Evolutionary conservation across 1,284 basidiomycete genomes (phyloP).

Genomic region (Ustilago xerochloae): DNA sequence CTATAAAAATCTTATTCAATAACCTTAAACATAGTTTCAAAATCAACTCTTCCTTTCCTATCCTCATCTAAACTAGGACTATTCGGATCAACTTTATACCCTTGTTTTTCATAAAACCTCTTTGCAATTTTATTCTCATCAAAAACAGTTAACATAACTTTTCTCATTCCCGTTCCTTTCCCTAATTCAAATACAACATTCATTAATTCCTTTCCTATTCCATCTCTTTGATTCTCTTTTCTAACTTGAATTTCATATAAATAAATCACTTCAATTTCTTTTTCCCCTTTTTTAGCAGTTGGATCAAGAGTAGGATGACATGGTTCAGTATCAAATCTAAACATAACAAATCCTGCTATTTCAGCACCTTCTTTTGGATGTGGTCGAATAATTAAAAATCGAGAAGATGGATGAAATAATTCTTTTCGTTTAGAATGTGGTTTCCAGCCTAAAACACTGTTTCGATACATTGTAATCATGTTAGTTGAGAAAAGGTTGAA

Average conservation of each 20-base stretch:
- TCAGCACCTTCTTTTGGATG: constrained; percentile 25
- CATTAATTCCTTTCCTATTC: constrained; percentile 36
- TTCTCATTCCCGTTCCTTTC: constrained; percentile 8
- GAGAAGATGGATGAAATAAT: constrained; percentile 33
- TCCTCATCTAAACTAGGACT: constrained; percentile 15
- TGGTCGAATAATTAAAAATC: constrained; percentile 34
- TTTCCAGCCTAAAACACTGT: constrained; percentile 37
- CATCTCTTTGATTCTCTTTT: constrained; percentile 22
- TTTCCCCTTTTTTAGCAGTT: constrained; percentile 5
- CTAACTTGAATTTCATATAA: constrained; percentile 46
- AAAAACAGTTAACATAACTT: constrained; percentile 49
- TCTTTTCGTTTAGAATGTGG: constrained; percentile 24
- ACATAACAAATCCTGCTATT: constrained; percentile 41
- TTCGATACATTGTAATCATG: constrained; percentile 50
- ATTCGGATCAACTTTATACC: constrained; percentile 70
- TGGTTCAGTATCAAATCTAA: constrained; percentile 44
- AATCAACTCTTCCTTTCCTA: constrained; percentile 16
- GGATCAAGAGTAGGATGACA: constrained; percentile 7
- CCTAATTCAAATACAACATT: constrained; percentile 20
- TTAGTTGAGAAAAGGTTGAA: constrained; percentile 40
- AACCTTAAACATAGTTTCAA: constrained; percentile 36
- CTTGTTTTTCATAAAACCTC: constrained; percentile 31
- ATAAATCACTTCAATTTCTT: constrained; percentile 38
- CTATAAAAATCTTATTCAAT: not conserved
- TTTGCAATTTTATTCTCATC: constrained; percentile 27